Conservation (phyloP, 2,329 filamentous ascomycete species). For the Harringtonia lauricola region DNA sequence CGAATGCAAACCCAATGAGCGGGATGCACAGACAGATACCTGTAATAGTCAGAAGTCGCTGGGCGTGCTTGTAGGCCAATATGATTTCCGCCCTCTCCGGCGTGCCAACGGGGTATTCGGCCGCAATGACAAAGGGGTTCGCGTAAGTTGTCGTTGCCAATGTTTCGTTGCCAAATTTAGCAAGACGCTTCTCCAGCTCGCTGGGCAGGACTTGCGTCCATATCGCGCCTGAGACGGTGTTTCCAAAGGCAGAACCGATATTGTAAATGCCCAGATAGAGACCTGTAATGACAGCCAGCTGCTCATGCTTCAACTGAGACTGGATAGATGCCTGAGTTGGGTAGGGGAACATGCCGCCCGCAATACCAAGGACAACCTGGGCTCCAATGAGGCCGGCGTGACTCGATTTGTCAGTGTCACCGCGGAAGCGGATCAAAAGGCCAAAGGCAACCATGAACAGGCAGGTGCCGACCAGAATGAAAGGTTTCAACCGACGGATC, state of each 20-base stretch:
- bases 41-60: conserved; percentile 34
- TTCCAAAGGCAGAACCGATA: conserved; percentile 49
- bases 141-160: conserved; percentile 24
- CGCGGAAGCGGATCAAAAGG: conserved; percentile 52
- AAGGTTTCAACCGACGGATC: conserved; percentile 49
- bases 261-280: conserved; percentile 53
- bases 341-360: conserved; percentile 50
- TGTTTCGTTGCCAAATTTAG: conserved; percentile 20
- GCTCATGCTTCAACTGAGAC: conserved; percentile 29
- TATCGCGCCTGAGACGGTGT: conserved; percentile 48
- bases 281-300: conserved; percentile 53
- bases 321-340: conserved; percentile 35
- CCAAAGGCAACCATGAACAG: conserved; percentile 57
- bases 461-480: conserved; percentile 48
- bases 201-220: conserved; percentile 47
- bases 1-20: conserved; percentile 31
- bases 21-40: conserved; percentile 38
- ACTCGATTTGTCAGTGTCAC: conserved; percentile 28
- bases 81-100: conserved; percentile 31
- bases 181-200: conserved; percentile 22
- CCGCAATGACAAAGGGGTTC: conserved; percentile 22
- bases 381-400: conserved; percentile 49
- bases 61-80: conserved; percentile 32
- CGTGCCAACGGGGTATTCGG: conserved; percentile 28
- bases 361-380: conserved; percentile 51